Base-by-base conservation (phyloP, 331 rosid genomes). In the Pyracantha coccinea region DNA sequence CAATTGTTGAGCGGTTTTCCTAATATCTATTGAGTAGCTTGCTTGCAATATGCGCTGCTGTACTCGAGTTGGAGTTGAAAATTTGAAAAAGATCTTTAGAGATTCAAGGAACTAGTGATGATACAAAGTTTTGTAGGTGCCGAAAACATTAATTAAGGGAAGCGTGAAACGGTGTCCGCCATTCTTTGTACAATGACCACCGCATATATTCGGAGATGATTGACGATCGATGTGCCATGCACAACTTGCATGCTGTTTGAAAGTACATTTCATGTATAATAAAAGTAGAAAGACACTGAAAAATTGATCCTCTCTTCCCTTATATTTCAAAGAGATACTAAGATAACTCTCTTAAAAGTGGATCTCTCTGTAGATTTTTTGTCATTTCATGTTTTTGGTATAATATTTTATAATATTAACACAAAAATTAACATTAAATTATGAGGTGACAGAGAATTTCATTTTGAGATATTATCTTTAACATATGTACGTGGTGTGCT, bases 291-390 rank as follows among this genome's bases (percentile, higher is more conserved):
- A 9, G 44, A 9, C 44, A 35, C 1, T 33, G 3, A 33, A 33
- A 8, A 33, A 2, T 33, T 33, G 11, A 33, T 33, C 41, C 11
- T 35, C 44, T 8, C 12, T 35, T 35, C 12, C 8, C 44, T 2
- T 35, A 35, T 35, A 35, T 35, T 35, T 35, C 44, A 33, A 33
- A 35, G 12, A 35, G 44, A 35, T 35, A 1, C 0, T 9, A 35
- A 2, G 3, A 0, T 8, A 35, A 8, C 12, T 35, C 4, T 35
- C 0, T 35, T 35, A 9, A 35, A 35, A 35, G 44, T 35, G 13
- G 4, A 35, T 2, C 3, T 35, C 0, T 2, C 0, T 35, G 44
- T 35, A 35, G 4, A 35, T 0, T 35, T 1, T 35, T 0, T 35
- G 1, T 35, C 1, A 35, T 2, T 8, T 35, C 0, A 35, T 35